Evolutionary conservation across 139 green algal genomes (phyloP).

Genomic region (Coelastrella sp.): DNA sequence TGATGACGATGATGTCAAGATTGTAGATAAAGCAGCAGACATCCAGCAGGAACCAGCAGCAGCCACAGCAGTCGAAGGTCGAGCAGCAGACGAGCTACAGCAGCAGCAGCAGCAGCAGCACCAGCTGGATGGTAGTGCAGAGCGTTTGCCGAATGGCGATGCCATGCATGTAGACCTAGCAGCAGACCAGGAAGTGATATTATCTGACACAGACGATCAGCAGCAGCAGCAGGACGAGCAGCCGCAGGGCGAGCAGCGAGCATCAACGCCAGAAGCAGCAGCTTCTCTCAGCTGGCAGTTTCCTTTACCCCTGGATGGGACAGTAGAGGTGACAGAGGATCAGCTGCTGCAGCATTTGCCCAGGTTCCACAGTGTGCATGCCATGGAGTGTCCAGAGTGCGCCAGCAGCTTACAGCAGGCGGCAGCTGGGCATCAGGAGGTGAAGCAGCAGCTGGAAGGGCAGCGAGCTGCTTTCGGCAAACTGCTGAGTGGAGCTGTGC

Average conservation of each 20-base stretch:
- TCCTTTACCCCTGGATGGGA: conserved; percentile 1
- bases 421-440: conserved; percentile 27
- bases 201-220: not conserved
- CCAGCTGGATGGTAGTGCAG: not conserved
- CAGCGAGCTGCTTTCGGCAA: conserved; percentile 56
- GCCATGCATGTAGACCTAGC: not conserved
- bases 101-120: conserved; percentile 23
- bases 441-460: conserved; percentile 41
- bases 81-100: not conserved
- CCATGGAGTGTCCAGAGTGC: conserved; percentile 3
- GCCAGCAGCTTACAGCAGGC: not conserved
- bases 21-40: not conserved
- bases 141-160: not conserved
- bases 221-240: conserved; percentile 19
- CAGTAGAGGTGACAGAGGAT: conserved; percentile 5
- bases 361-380: not conserved
- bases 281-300: conserved; percentile 7
- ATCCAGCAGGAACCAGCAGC: not conserved
- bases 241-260: too few relatives aligned
- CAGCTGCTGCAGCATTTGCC: conserved; percentile 33
- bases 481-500: conserved; percentile 52
- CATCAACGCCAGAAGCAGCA: not conserved
- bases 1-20: conserved; percentile 19
- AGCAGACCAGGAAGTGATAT: not conserved
- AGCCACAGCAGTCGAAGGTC: conserved; percentile 20